Conservation (phyloP, 2,329 filamentous ascomycete species). For the Didymella arachidicola region DNA sequence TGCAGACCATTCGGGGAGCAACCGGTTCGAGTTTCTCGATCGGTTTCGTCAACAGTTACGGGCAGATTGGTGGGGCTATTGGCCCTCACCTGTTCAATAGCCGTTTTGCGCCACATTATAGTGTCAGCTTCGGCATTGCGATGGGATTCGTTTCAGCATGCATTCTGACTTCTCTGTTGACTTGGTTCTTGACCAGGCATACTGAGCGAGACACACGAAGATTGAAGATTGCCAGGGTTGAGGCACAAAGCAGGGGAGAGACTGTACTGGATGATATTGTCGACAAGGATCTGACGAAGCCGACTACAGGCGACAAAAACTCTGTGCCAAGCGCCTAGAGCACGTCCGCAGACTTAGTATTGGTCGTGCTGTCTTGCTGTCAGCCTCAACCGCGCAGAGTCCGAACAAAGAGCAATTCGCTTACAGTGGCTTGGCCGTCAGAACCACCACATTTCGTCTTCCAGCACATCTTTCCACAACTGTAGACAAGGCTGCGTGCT, state of each 20-base stretch:
- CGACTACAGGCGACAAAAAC: neutral
- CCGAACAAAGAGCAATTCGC: neutral
- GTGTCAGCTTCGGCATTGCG: slow-evolving; percentile 48
- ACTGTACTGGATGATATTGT: slow-evolving; percentile 27
- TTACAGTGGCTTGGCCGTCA: neutral
- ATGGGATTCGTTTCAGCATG: slow-evolving; percentile 52
- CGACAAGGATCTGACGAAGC: slow-evolving; percentile 24
- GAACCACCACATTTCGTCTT: slow-evolving; percentile 1
- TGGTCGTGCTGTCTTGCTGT: no score
- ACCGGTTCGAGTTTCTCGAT: slow-evolving; percentile 57
- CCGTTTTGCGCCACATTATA: slow-evolving; percentile 54
- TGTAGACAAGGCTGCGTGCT: neutral
- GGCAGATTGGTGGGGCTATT: slow-evolving; percentile 57
- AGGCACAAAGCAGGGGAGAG: slow-evolving; percentile 22
- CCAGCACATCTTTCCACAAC: slow-evolving; percentile 1
- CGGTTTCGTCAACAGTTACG: slow-evolving; percentile 55
- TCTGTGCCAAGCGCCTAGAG: neutral
- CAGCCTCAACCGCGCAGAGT: no score
- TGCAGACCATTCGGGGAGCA: slow-evolving; percentile 40
- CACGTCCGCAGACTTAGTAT: neutral
- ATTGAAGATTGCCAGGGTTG: slow-evolving; percentile 26
- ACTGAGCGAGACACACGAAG: slow-evolving; percentile 50
- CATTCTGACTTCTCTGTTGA: slow-evolving; percentile 49
- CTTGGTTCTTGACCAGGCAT: slow-evolving; percentile 54
- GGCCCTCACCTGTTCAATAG: slow-evolving; percentile 56